Base-by-base conservation (phyloP, 2,329 filamentous ascomycete genomes). In the Cladobotryum mycophilum region DNA sequence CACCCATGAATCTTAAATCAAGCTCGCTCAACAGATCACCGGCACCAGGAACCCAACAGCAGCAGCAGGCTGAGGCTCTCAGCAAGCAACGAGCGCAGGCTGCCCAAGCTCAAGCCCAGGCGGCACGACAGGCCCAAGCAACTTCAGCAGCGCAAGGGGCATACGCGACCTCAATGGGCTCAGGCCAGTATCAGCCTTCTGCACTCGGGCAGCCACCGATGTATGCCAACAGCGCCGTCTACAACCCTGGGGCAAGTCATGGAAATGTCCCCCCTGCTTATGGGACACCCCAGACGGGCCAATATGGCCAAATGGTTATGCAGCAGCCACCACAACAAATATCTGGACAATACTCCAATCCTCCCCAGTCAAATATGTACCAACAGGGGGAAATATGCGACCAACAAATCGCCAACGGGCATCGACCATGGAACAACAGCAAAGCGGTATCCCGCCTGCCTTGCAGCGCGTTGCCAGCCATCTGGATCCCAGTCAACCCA, bases 391-490 rank as follows among this genome's bases (percentile, higher is more conserved):
- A 4, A 25, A 14, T 25, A 66, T 89, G 59, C 81, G 89, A n/a
- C 38, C 38, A 57, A 84, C 85, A 42, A 86, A 86, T 41, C 82
- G 93, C 48, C 92, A 96, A 70, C 84, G 93, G 54, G 91, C 93
- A 38, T 93, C 91, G 41, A 99, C 93, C 3, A 95, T 97, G 86
- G 93, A 97, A 63, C 89, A 93, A 65, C 89, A 95, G 62, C 87
- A 91, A 63, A 91, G 87, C 56, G 92, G 92, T 2, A 96, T 99
- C 53, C 93, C 93, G 5, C 85, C 88, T 13, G 85, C 91, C 3
- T 89, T 99, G 52, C 93, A 99, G 69, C 81, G 93, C 60, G 93
- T 99, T 18, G 93, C 93, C 40, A 96, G 90, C 65, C 92, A 97
- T 68, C 80, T 99, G 41, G 93, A 99, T 64, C 93, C 93, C 2